A percentile compares a stretch with the other conserved stretches of the same genome.
phyloP scores from a whole-genome alignment of 192 early-diverging fungal species.

The Coemansia sp. region DNA sequence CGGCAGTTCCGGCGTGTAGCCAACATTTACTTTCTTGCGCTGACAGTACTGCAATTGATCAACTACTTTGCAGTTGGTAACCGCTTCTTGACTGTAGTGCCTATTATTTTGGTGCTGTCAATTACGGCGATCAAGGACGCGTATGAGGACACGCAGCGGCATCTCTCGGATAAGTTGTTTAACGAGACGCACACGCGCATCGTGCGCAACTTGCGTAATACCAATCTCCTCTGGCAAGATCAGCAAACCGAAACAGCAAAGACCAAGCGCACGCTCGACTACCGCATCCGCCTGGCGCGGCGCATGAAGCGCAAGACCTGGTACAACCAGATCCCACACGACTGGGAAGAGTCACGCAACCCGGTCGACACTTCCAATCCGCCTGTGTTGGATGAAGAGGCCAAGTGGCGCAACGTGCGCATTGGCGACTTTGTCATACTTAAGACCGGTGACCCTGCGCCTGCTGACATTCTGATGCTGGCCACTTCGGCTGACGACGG shows the following conservation, averaged over 20 bases:
- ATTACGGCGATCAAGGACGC: conserved; percentile 87
- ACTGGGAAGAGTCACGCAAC: conserved; percentile 51
- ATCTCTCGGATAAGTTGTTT: conserved; percentile 77
- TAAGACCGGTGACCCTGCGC: conserved; percentile 80
- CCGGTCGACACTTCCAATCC: conserved; percentile 9
- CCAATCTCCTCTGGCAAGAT: conserved; percentile 55
- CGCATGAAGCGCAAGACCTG: conserved; percentile 40
- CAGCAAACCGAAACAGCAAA: conserved; percentile 26
- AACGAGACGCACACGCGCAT: conserved; percentile 71
- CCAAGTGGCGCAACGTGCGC: conserved; percentile 80
- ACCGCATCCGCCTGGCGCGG: conserved; percentile 41
- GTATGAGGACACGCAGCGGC: conserved; percentile 86
- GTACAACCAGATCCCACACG: conserved; percentile 49
- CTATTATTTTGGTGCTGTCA: conserved; percentile 79
- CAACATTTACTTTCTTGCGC: conserved; percentile 92
- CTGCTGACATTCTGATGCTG: conserved; percentile 90
- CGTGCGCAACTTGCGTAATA: conserved; percentile 64
- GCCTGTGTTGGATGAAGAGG: conserved; percentile 51
- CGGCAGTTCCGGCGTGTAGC: conserved; percentile 96
- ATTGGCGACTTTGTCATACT: conserved; percentile 90
- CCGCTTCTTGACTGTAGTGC: conserved; percentile 78
- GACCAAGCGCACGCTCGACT: conserved; percentile 17
- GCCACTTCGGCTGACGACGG: conserved; percentile 80
- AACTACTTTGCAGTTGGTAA: conserved; percentile 63
- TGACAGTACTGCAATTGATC: conserved; percentile 87